Evolutionary conservation across 768 basidiomycete species (phyloP).

Genomic region (Hemileccinum rubropunctum): DNA sequence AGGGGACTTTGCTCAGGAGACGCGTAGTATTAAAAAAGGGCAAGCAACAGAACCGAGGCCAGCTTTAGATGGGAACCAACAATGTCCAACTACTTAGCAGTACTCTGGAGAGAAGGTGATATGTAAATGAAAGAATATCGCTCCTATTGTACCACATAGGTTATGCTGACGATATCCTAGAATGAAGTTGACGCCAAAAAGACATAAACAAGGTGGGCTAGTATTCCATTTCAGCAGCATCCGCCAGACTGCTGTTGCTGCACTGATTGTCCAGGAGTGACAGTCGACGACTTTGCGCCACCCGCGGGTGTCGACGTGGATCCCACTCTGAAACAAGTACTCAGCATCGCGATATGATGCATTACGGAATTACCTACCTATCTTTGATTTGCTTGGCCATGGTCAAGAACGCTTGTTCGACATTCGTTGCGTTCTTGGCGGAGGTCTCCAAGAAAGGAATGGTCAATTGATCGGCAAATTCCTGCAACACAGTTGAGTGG

Average conservation of each 20-base stretch:
- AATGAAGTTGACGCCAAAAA: conserved; percentile 14
- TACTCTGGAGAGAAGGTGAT: conserved; percentile 30
- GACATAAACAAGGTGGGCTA: conserved; percentile 15
- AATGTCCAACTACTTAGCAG: conserved; percentile 24
- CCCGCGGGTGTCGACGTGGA: conserved; percentile 73
- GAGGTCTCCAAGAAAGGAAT: conserved; percentile 98
- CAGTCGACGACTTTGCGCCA: conserved; percentile 76
- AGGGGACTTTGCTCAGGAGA: not conserved
- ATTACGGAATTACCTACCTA: conserved; percentile 47
- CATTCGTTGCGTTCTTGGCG: conserved; percentile 98
- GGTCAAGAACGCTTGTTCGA: conserved; percentile 98
- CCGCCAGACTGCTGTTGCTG: conserved; percentile 69
- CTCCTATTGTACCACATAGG: conserved; percentile 30
- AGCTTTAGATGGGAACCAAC: conserved; percentile 27
- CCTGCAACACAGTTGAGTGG: conserved; percentile 42
- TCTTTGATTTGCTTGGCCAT: conserved; percentile 98
- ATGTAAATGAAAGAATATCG: conserved; percentile 33
- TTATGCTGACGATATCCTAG: conserved; percentile 28
- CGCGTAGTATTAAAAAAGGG: conserved; percentile 11
- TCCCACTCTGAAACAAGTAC: conserved; percentile 63
- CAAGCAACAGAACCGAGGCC: conserved; percentile 27
- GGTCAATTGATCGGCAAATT: conserved; percentile 91
- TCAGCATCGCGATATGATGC: not conserved
- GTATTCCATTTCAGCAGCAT: conserved; percentile 66
- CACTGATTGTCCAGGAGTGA: conserved; percentile 82